Evolutionary conservation across 495 filamentous ascomycete genomes (phyloP), one percentile per base, ranked within the genome.

Genomic region (Penicillium antarcticum): DNA sequence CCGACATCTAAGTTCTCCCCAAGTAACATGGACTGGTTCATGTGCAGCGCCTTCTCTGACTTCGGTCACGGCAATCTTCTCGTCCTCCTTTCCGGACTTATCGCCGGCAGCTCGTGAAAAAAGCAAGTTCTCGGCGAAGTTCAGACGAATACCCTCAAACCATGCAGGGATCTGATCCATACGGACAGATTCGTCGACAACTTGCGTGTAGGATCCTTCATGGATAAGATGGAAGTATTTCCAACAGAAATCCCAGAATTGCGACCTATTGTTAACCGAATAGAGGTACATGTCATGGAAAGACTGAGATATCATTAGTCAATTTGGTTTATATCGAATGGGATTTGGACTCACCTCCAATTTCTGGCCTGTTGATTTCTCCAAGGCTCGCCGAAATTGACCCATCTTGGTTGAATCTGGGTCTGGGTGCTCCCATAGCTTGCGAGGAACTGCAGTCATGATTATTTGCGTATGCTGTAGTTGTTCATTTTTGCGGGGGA

Each of bases 41-140:
- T 83, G 77, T 0, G 71, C 74, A 13, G 65, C 78, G 18, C 86
- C 87, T 70, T 92, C 88, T 23, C 87, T 80, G 14, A 90, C 78
- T 62, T 87, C 82, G n/a, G 82, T 88, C 31, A 85, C 48, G 18
- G 85, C 87, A 36, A 87, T 72, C 59, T 84, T 88, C 44, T 52
- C 56, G 45, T 90, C 85, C 58, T 89, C 86, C 68, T 92, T 92
- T 32, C 77, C 73, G 3, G 42, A 34, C 13, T 43, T 45, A 49
- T 55, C 32, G 18, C 58, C 42, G 42, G 50, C 19, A 31, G 23
- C 16, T 7, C 47, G 51, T 1, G 64, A 63, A 48, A 70, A 74
- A 13, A 94, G 77, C 18, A 92, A 69, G 57, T 94, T 94, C 70
- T 92, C 87, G 3, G 88, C 87, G 57, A 91, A 92, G 58, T 94